These are phyloP conservation scores for Trichosporon sp. DNA, from an alignment of 1,284 basidiomycete species.

Conservation along the genomic window DNA sequence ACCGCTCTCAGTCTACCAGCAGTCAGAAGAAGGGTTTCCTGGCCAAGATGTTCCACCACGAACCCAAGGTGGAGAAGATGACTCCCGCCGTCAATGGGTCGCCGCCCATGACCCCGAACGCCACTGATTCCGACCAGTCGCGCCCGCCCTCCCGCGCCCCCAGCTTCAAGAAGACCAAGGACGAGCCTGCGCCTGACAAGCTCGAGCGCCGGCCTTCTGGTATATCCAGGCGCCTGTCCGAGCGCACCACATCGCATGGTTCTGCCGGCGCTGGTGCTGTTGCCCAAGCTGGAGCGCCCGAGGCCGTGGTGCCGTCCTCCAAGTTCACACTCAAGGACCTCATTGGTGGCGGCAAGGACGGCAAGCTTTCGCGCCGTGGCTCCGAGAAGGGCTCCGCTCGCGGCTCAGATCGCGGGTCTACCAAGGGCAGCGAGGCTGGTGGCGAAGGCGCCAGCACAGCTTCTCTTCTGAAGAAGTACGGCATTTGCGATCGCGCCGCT, in stretches of 20 bases:
- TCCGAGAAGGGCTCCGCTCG: constrained; percentile 61
- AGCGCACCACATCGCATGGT: constrained; percentile 27
- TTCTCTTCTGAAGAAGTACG: constrained; percentile 79
- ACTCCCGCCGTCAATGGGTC: constrained; percentile 26
- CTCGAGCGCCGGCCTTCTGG: constrained; percentile 6
- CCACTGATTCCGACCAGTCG: constrained; percentile 33
- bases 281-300: neutral
- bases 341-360: constrained; percentile 50
- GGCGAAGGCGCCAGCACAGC: constrained; percentile 44
- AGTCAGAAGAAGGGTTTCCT: constrained; percentile 46
- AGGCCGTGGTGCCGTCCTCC: constrained; percentile 47
- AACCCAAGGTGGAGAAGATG: constrained; percentile 32
- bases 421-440: constrained; percentile 38
- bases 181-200: constrained; percentile 10
- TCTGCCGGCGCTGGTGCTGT: constrained; percentile 18
- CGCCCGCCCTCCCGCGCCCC: constrained; percentile 32
- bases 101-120: constrained; percentile 36
- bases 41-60: constrained; percentile 46
- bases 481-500: constrained; percentile 91
- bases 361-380: constrained; percentile 64
- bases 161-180: constrained; percentile 27
- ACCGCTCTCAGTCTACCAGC: constrained; percentile 20
- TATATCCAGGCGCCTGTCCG: constrained; percentile 23
- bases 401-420: constrained; percentile 47
- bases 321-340: constrained; percentile 81